Base-by-base conservation (phyloP, 305 asterid species). In the Fraxinus baroniana region DNA sequence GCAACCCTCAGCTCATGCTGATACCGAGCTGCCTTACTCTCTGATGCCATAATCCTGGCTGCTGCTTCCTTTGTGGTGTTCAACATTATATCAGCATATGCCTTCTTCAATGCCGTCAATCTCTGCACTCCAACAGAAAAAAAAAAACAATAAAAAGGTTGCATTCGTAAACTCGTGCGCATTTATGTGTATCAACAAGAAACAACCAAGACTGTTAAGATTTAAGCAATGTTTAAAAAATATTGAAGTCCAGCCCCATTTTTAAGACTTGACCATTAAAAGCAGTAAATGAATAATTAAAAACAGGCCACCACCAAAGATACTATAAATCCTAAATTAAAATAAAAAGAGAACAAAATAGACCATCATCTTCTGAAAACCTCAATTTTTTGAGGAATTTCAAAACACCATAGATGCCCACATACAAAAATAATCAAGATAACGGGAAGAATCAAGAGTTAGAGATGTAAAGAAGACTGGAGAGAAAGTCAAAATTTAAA, bases 61-160 rank as follows among this genome's bases (percentile, higher is more conserved):
- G 97, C 97, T 22, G 97, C 92, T 86, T 94, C 99, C 87, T 90
- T 89, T 12, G 99, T 89, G 75, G 92, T 93, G 49, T 91, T 87
- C 87, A 94, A 55, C 35, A 94, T 91, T 82, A 94, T 87, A 88
- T 94, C 97, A 62, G 94, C 94, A 80, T 94, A 94, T 1, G 96
- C 98, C 88, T 91, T 94, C 91, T 95, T 90, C 94, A 94, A 86
- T 36, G 92, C 94, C 83, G 76, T 83, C 86, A 92, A 74, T 86
- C 91, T 92, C 98, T 95, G 83, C 90, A 84, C 76, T 74, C 81
- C 49, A 22, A 30, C 81, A 81, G 76, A 26, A 73, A 62, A 18
- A 62, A 18, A 26, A 26, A 70, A 74, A 80, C 18, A 15, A 17
- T 32, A 78, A 80, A 70, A 28, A 60, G 78, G 32, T 10, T 64